These are phyloP conservation scores for Artemisia annua DNA, from an alignment of 129 eudicot genomes.

Conservation along the genomic window DNA sequence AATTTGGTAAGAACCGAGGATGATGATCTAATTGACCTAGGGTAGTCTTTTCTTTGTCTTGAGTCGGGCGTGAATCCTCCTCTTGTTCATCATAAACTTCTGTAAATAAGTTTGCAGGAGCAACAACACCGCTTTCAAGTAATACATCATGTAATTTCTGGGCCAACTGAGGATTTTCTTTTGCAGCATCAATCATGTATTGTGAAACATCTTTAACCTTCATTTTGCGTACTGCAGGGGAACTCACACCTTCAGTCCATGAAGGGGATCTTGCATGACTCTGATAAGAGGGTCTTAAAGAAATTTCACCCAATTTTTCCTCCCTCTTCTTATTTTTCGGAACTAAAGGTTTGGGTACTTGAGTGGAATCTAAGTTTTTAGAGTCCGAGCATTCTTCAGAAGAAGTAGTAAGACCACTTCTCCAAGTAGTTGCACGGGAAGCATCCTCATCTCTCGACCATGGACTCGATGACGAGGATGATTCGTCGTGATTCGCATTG, in stretches of 20 bases:
- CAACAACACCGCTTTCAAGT: constrained; percentile 94
- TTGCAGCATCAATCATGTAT: constrained; percentile 97
- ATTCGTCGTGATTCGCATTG: constrained; percentile 43
- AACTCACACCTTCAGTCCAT: constrained; percentile 97
- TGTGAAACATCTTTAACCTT: constrained; percentile 96
- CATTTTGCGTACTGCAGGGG: constrained; percentile 78
- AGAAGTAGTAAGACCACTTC: constrained; percentile 49
- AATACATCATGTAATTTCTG: constrained; percentile 91
- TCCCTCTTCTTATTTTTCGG: constrained; percentile 9
- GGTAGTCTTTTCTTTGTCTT: constrained; percentile 28
- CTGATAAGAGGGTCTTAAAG: constrained; percentile 37
- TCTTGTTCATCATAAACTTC: constrained; percentile 56
- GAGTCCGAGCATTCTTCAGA: constrained; percentile 42
- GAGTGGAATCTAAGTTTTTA: not conserved
- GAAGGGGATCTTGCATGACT: constrained; percentile 83
- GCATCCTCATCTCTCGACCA: constrained; percentile 40
- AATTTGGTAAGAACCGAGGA: constrained; percentile 52
- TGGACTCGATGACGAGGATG: constrained; percentile 40
- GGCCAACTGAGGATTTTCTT: constrained; percentile 93
- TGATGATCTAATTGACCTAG: constrained; percentile 41
- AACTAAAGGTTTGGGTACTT: constrained; percentile 14
- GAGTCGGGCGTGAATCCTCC: constrained; percentile 25
- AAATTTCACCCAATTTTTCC: constrained; percentile 26
- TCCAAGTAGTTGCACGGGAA: constrained; percentile 47
- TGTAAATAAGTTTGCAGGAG: constrained; percentile 82